These are phyloP conservation scores for Canavalia ensiformis DNA, from an alignment of 306 rosid genomes.

Conservation along the genomic window DNA sequence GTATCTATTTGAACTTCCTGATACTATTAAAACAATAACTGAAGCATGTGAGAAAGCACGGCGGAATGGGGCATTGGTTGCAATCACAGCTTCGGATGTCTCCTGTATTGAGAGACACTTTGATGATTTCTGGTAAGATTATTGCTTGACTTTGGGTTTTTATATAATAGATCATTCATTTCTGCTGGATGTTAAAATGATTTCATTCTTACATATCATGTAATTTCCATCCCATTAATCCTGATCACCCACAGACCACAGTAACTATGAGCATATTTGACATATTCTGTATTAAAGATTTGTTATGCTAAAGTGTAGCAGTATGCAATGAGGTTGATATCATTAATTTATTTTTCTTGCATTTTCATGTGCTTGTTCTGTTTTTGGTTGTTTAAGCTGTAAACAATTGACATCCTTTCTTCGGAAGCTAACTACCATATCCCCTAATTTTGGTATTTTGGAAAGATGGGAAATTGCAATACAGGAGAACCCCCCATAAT, in stretches of 20 bases:
- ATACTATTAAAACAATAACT: conserved; percentile 75
- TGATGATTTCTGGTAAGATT: conserved; percentile 79
- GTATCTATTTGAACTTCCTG: conserved; percentile 89
- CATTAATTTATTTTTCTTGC: neutral
- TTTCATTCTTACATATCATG: neutral
- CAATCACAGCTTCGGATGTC: conserved; percentile 93
- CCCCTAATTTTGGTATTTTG: neutral
- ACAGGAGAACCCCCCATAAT: neutral
- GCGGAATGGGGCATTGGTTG: conserved; percentile 80
- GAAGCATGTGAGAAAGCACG: conserved; percentile 86
- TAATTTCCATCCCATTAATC: conserved; percentile 33
- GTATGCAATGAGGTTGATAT: neutral
- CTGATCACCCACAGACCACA: neutral
- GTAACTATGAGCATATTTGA: neutral
- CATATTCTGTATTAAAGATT: neutral
- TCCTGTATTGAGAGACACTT: conserved; percentile 94
- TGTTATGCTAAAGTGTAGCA: neutral
- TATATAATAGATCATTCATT: conserved; percentile 2
- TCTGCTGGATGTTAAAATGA: conserved; percentile 11
- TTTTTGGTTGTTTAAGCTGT: neutral
- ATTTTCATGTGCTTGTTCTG: neutral
- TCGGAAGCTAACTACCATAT: neutral
- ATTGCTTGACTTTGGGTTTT: neutral
- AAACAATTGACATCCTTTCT: neutral
- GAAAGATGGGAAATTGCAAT: neutral